Evolutionary conservation across 768 basidiomycete species (phyloP), one percentile per base, ranked within the genome.

Genomic region (Leccinum disarticulatum): DNA sequence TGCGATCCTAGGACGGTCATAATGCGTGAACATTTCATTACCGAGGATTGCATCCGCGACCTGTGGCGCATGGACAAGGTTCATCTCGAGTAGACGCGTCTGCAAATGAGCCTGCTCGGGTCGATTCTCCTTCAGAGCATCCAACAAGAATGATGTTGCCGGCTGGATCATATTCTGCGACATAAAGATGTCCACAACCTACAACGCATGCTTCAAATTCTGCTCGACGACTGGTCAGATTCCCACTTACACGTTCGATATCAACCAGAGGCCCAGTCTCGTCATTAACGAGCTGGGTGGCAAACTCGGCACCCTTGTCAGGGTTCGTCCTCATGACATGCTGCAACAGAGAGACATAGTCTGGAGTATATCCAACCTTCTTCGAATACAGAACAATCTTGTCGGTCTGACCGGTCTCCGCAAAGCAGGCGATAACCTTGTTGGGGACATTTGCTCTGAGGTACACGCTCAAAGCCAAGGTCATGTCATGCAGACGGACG

Each of bases 131-230:
- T 99, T 98, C 67, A 99, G 81, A 22, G 95, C 97, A 70, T 98
- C 97, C 59, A 99, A 78, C 52, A 98, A 79, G 87, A 99, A 98
- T 1, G 94, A 95, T 0, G 97, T 99, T 6, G 97, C 97, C 19
- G 95, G 96, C 74, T 98, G 97, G 59, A 98, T 95, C 94, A 98
- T 93, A 77, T 98, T 98, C 73, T 97, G 95, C 0, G 91, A 90
- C 94, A 98, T 97, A 81, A 99, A 98, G 68, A 98, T 97, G 69
- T 99, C 97, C 61, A 98, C 95, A 56, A 98, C 91, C 87, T 90
- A 31, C 50, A 33, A 57, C n/a, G 50, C 50, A 33, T 54, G 50
- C 49, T 22, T 30, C 36, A 52, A 19, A n/a, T 51, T 30, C 17
- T 27, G 47, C 14, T 47, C 55, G 33, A 49, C 33, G 17, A 54